Evolutionary conservation across 208 protist species (phyloP), one percentile per base, ranked within the genome.

Genomic region (Leishmania tropica): DNA sequence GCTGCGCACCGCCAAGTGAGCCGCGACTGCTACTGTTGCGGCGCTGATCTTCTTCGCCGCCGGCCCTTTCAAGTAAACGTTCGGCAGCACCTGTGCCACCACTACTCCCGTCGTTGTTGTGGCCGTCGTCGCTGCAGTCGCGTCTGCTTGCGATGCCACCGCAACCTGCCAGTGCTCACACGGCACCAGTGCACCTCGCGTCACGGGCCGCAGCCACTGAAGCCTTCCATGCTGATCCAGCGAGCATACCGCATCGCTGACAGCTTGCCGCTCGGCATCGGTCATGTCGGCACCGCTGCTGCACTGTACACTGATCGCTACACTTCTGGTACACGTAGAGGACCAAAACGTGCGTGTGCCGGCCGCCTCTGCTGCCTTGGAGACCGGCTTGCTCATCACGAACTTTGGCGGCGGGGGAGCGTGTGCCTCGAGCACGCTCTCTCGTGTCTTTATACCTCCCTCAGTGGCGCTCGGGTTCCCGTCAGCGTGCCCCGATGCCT

Each of bases 381-480:
- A 88, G 17, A 89, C 88, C 8, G 93, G 88, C 82, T 95, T 96
- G 58, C 86, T 89, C 78, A 97, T 87, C 3, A 93, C 90, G 47
- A 97, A 96, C 60, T 84, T 85, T 15, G 94, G 94, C 53, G 94
- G 94, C 35, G 85, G 85, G 7, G 85, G 87, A 5, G 89, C 92
- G 76, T 95, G 92, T 3, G 62, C 74, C 40, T 76, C 68, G 15
- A 93, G 64, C 31, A 93, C 81, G n/a, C 85, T 93, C 21, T 94
- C 91, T 48, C 88, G 79, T 64, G 86, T 78, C 77, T 75, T 80
- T 2, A 35, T 8, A 17, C 3, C 13, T 7, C 68, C 54, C 17
- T 67, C 79, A 13, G 70, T 62, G 24, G 56, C 64, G 15, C 42
- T 53, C 3, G 74, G 8, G n/a, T 19, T 37, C 11, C 76, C 80